phyloP scores from a whole-genome alignment of 176 grass and related monocot species.

The Phoenix dactylifera region DNA sequence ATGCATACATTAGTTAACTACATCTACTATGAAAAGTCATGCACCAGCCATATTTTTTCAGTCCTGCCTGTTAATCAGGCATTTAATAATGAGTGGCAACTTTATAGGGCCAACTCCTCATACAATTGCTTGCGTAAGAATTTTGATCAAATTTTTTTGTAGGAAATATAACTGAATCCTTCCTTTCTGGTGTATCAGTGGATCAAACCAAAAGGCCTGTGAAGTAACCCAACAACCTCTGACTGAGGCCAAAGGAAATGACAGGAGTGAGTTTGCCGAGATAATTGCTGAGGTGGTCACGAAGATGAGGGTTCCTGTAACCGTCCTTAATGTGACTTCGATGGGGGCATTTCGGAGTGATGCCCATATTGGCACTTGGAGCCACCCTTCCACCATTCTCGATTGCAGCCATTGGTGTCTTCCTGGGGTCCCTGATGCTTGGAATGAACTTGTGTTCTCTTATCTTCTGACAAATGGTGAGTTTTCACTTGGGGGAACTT shows the following conservation, averaged over 20 bases:
- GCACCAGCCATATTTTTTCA: neutral
- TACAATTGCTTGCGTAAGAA: too few species aligned
- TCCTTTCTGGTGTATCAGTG: constrained; percentile 29
- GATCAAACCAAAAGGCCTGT: constrained; percentile 69
- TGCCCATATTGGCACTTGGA: constrained; percentile 85
- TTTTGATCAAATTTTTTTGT: too few species aligned
- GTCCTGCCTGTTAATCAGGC: neutral
- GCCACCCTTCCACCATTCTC: constrained; percentile 72
- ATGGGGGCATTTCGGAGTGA: constrained; percentile 91
- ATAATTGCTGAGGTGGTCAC: constrained; percentile 53
- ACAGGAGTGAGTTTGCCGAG: constrained; percentile 66
- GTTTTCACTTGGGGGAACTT: constrained; percentile 12
- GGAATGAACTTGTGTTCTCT: constrained; percentile 89
- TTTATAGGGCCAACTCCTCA: too few species aligned
- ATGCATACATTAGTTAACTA: too few species aligned
- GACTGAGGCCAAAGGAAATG: constrained; percentile 47
- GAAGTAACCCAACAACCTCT: constrained; percentile 66
- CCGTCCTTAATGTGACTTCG: constrained; percentile 73
- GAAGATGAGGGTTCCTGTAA: constrained; percentile 52
- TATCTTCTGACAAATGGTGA: constrained; percentile 63
- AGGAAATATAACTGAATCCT: too few species aligned
- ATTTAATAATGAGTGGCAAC: neutral
- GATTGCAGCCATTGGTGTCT: constrained; percentile 99
- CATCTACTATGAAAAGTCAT: neutral
- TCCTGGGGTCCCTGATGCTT: constrained; percentile 81